Percentiles rank a stretch among this genome's conserved stretches.
phyloP scores from a whole-genome alignment of 2,329 filamentous ascomycete species.

The Diplodia intermedia region DNA sequence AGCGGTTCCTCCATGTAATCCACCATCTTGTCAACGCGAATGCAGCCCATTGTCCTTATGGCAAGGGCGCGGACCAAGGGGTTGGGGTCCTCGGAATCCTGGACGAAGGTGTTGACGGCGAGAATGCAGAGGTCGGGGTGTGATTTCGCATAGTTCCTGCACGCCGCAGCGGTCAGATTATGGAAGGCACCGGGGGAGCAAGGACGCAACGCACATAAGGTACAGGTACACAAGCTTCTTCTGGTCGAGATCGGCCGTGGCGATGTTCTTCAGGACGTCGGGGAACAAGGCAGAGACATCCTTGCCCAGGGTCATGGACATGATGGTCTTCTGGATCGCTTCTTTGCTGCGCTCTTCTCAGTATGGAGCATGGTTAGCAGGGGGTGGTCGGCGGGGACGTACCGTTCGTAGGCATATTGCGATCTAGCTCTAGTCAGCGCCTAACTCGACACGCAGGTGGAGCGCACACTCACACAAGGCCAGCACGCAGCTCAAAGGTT shows the following conservation, averaged over 20 bases:
- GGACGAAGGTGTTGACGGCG: conserved; percentile 98
- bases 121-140: conserved; percentile 98
- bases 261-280: conserved; percentile 98
- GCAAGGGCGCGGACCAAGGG: conserved; percentile 92
- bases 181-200: not conserved
- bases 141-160: conserved; percentile 98
- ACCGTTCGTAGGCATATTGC: conserved; percentile 97
- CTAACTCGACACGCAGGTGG: not conserved
- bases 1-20: conserved; percentile 99
- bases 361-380: conserved; percentile 37
- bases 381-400: conserved; percentile 36
- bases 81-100: conserved; percentile 98
- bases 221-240: conserved; percentile 99
- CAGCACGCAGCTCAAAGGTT: conserved; percentile 95
- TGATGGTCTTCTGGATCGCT: conserved; percentile 99
- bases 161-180: conserved; percentile 32
- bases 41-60: conserved; percentile 98
- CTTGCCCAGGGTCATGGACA: conserved; percentile 99
- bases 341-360: conserved; percentile 72
- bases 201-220: conserved; percentile 72
- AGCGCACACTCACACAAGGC: conserved; percentile 67
- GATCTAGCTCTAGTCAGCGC: conserved; percentile 65
- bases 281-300: conserved; percentile 97
- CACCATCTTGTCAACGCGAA: conserved; percentile 98
- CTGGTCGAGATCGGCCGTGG: conserved; percentile 91